phyloP scores from a whole-genome alignment of 2,329 filamentous ascomycete genomes.

The Colletotrichum endophyticum region DNA sequence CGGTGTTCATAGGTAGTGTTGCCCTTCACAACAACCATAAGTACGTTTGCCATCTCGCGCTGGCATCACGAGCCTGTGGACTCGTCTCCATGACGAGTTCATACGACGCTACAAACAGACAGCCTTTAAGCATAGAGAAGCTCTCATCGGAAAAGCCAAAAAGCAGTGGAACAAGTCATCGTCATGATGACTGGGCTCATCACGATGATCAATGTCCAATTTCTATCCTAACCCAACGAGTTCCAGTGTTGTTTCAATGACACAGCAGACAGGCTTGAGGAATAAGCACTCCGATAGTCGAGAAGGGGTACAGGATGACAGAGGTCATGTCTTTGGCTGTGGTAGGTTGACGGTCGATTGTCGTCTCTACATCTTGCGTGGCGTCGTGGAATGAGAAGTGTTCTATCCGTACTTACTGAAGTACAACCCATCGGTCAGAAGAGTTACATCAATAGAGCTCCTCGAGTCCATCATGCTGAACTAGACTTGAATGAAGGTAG shows the following conservation, averaged over 20 bases:
- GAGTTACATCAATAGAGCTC: not conserved
- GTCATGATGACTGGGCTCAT: not conserved
- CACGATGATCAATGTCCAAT: not conserved
- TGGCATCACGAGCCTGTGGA: fast-evolving
- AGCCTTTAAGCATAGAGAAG: not conserved
- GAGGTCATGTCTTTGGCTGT: not conserved
- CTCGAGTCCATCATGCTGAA: not conserved
- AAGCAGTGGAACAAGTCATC: too few relatives aligned
- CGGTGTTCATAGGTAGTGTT: not conserved
- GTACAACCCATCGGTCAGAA: not conserved
- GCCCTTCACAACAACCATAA: too few relatives aligned
- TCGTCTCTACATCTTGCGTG: not conserved
- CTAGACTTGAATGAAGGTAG: not conserved
- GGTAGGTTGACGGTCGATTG: not conserved
- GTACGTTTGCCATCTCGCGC: not conserved
- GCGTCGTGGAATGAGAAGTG: not conserved
- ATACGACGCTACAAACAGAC: not conserved
- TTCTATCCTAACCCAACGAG: fast-evolving
- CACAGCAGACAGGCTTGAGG: not conserved
- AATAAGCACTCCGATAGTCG: not conserved
- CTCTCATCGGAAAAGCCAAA: not conserved
- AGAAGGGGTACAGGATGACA: not conserved
- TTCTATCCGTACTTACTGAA: not conserved
- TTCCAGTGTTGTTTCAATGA: not conserved
- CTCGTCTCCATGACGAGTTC: not conserved